Evolutionary conservation across 129 eudicot genomes (phyloP).

Genomic region (Saposhnikovia divaricata): DNA sequence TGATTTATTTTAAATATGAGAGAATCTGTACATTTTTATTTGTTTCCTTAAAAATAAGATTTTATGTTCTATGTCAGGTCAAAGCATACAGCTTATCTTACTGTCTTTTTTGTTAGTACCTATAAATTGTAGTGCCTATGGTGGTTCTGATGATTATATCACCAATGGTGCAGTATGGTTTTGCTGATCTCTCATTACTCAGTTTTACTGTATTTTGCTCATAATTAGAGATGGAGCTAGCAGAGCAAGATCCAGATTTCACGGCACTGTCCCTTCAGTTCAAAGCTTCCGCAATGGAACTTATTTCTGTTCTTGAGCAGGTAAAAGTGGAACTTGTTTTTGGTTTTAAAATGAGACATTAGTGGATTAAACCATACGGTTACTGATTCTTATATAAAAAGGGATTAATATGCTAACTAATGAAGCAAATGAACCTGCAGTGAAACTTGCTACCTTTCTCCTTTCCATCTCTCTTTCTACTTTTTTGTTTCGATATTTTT

Average conservation of each 20-base stretch:
- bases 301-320: slow-evolving; percentile 97
- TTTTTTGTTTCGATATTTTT: background rate
- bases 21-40: background rate
- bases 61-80: background rate
- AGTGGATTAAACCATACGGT: background rate
- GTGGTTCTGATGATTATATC: slow-evolving; percentile 7
- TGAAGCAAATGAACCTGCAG: background rate
- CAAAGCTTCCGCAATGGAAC: slow-evolving; percentile 92
- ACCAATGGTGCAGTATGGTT: background rate
- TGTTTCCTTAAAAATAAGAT: background rate
- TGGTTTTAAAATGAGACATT: background rate
- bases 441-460: background rate
- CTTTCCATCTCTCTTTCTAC: background rate
- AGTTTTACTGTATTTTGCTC: slow-evolving; percentile 23
- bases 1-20: background rate
- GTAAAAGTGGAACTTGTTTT: slow-evolving; percentile 28
- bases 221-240: slow-evolving; percentile 82
- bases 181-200: slow-evolving; percentile 21
- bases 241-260: slow-evolving; percentile 91
- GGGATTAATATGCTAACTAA: background rate
- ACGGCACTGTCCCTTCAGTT: slow-evolving; percentile 78
- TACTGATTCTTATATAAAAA: background rate
- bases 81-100: slow-evolving; percentile 1
- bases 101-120: background rate
- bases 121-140: background rate